A percentile compares a stretch with the other conserved stretches of the same genome.
These are phyloP conservation scores for Tubosaeta brunneosetosa DNA, from an alignment of 768 basidiomycete species.

Conservation along the genomic window DNA sequence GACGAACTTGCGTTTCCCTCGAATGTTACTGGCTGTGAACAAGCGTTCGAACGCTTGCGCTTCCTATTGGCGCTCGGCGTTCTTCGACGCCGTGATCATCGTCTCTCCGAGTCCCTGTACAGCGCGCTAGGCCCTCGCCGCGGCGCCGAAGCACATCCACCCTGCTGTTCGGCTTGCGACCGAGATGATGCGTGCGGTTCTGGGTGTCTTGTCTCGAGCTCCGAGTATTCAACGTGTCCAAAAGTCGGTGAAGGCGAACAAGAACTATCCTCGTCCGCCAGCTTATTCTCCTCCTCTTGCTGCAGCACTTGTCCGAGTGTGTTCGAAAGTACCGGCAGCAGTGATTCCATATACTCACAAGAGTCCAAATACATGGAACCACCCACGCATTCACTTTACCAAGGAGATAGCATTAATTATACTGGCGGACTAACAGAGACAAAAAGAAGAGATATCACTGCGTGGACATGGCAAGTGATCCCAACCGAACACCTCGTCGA, in stretches of 20 bases:
- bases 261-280: conserved; percentile 1
- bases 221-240: conserved; percentile 25
- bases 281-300: conserved; percentile 13
- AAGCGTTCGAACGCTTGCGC: conserved; percentile 15
- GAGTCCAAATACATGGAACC: conserved; percentile 8
- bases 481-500: conserved; percentile 20
- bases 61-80: conserved; percentile 15
- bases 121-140: not conserved
- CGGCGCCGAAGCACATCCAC: not conserved
- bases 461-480: conserved; percentile 16
- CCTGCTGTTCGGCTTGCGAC: not conserved
- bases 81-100: conserved; percentile 18
- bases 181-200: conserved; percentile 1
- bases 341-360: conserved; percentile 6
- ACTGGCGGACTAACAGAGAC: conserved; percentile 6
- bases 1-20: conserved; percentile 17
- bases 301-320: conserved; percentile 23
- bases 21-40: conserved; percentile 3
- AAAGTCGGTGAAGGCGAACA: not conserved
- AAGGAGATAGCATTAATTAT: not conserved
- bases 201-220: conserved; percentile 9
- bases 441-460: conserved; percentile 15
- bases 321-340: conserved; percentile 4
- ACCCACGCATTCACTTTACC: conserved; percentile 3
- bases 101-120: conserved; percentile 15